Evolutionary conservation across 306 rosid genomes (phyloP), one percentile per base, ranked within the genome.

Genomic region (Cicer judaicum): DNA sequence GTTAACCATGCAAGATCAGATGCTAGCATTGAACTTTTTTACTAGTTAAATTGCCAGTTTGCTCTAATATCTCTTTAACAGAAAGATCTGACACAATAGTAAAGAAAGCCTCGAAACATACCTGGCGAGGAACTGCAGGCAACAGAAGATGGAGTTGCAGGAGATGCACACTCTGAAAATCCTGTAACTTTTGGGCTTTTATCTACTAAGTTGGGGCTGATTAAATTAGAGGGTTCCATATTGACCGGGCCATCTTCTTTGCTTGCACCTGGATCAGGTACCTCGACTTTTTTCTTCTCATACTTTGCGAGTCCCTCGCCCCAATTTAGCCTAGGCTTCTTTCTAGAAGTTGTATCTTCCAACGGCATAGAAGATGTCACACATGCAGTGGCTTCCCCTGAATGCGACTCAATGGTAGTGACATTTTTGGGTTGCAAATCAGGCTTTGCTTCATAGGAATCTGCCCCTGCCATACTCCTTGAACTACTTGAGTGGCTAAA

Each of bases 91-190:
- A 34, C 75, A 19, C 3, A n/a, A 1, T 15, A 10, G 46, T 15
- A 13, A 54, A 56, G 15, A 7, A 55, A 49, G 57, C 16, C 29
- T 67, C 6, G 13, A 8, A 52, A 68, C 64, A 54, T 79, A 95
- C 99, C 99, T 78, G 98, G 92, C 10, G 97, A 92, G 75, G 99
- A 92, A 82, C 99, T 95, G 83, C 97, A 95, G 50, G 92, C 93
- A 84, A 92, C 90, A 78, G 99, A 89, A 63, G 98, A 95, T 74
- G 99, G 99, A 52, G 98, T 95, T 29, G 97, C 91, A 64, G 99
- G 99, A 42, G 98, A 95, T 68, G 92, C 90, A 80, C 97, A 92
- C 52, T 85, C 97, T 10, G 91, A 80, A 68, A 89, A 86, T 38
- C 85, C 88, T 5, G 70, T 36, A 7, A 82, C 79, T 76, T 85